Percentiles rank a stretch among this genome's conserved stretches.
These are phyloP conservation scores for Hericium coralloides DNA, from an alignment of 768 basidiomycete species.

Conservation along the genomic window DNA sequence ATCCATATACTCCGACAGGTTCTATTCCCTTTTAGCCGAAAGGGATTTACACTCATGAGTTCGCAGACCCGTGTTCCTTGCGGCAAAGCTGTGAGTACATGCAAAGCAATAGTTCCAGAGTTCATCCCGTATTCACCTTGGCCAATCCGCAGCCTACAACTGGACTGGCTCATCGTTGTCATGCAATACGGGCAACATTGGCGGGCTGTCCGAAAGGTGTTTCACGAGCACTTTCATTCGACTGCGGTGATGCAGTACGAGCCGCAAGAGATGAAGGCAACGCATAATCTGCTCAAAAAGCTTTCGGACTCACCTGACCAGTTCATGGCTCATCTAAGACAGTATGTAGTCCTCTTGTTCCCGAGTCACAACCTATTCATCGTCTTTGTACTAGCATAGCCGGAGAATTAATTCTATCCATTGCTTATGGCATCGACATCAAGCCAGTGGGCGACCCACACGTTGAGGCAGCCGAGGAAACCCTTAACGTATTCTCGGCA, in stretches of 20 bases:
- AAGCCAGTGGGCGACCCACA: background rate
- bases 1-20: conserved; percentile 14
- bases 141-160: too few species aligned
- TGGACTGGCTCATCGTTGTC: background rate
- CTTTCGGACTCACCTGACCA: background rate
- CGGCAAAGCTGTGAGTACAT: too few species aligned
- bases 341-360: background rate
- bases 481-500: background rate
- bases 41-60: too few species aligned
- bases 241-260: background rate
- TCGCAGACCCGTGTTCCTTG: too few species aligned
- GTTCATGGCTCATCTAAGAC: background rate
- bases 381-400: background rate
- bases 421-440: background rate
- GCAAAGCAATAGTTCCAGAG: too few species aligned
- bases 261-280: background rate
- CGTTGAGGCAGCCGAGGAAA: background rate
- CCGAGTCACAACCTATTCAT: background rate
- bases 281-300: background rate
- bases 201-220: background rate
- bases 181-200: background rate
- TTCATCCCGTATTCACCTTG: too few species aligned
- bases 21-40: too few species aligned
- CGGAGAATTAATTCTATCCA: too few species aligned
- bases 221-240: background rate